Percentiles rank a stretch among this genome's conserved stretches.
phyloP scores from a whole-genome alignment of 768 basidiomycete species.

The Piloderma croceum region DNA sequence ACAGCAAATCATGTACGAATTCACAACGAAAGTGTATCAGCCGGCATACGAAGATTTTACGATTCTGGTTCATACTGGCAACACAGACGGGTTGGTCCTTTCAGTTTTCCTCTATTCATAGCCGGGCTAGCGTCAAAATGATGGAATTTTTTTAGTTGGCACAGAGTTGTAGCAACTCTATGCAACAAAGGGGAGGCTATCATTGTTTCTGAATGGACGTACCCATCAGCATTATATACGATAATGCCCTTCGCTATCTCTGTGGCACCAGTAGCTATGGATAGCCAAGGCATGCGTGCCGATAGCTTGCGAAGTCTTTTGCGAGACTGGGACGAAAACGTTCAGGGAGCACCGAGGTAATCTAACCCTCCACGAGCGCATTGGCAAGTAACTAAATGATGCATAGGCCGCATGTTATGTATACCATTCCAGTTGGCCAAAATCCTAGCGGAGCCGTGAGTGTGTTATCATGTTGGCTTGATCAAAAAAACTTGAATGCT shows the following conservation, averaged over 20 bases:
- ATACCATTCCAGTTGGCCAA: slow-evolving; percentile 77
- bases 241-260: slow-evolving; percentile 34
- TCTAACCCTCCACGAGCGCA: slow-evolving; percentile 6
- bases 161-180: slow-evolving; percentile 51
- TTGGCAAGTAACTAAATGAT: background rate
- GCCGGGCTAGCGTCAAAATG: no score
- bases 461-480: slow-evolving; percentile 6
- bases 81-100: slow-evolving; percentile 52
- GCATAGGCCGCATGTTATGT: slow-evolving; percentile 63
- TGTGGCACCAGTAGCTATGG: slow-evolving; percentile 58
- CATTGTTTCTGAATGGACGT: slow-evolving; percentile 68
- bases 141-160: slow-evolving; percentile 51
- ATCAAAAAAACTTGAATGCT: slow-evolving; percentile 1
- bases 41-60: slow-evolving; percentile 60
- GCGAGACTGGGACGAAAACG: slow-evolving; percentile 57
- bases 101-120: slow-evolving; percentile 6
- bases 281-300: slow-evolving; percentile 65
- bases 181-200: slow-evolving; percentile 62
- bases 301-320: slow-evolving; percentile 55
- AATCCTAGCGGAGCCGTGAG: slow-evolving; percentile 74
- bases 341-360: slow-evolving; percentile 52
- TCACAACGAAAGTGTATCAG: slow-evolving; percentile 40
- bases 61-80: slow-evolving; percentile 56
- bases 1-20: slow-evolving; percentile 50
- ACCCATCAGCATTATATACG: slow-evolving; percentile 48